Base-by-base conservation (phyloP, 768 basidiomycete species). In the Lentinula lateritia region DNA sequence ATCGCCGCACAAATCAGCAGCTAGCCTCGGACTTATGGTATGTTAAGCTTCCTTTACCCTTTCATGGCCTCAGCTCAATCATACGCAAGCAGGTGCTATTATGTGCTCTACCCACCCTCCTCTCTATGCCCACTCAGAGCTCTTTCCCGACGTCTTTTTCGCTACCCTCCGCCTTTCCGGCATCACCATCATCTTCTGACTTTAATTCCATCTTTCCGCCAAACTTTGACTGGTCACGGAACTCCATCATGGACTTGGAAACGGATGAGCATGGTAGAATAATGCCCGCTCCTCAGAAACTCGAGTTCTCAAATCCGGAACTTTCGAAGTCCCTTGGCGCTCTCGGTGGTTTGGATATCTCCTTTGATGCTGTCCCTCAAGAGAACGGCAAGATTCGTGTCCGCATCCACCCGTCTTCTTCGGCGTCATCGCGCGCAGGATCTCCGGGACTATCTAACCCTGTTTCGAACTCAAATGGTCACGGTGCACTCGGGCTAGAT, bases 361-460 rank as follows among this genome's bases (percentile, higher is more conserved):
- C 88, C 45, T 89, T 92, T 66, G 90, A 92, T 65, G 75, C 87
- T 50, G 79, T 77, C 45, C 76, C 85, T 36, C 77, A 80, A 53
- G 81, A 87, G 64, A 83, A 88, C 68, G 87, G 89, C 61, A 88
- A 84, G 73, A 87, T 90, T 66, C 86, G 85, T 57, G 88, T 90
- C 45, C 81, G 85, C 65, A 89, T 90, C 65, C 86, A 90, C 66
- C 83, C 86, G 48, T 76, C 83, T 6, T 76, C 84, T 3, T 75
- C 80, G 64, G 69, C 75, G 15, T 78, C 80, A 23, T 78, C 72
- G 45, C 71, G 79, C 57, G 76, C 75, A 20, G 66, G 72, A 10
- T 78, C 77, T 12, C 76, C 75, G 35, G 65, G 64, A 58, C 50
- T 65, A 62, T 42, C 64, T 36, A 68, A 65, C 45, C 60, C 67